Conservation (phyloP, 108 stramenopile species). For the Parietichytrium sp. region DNA sequence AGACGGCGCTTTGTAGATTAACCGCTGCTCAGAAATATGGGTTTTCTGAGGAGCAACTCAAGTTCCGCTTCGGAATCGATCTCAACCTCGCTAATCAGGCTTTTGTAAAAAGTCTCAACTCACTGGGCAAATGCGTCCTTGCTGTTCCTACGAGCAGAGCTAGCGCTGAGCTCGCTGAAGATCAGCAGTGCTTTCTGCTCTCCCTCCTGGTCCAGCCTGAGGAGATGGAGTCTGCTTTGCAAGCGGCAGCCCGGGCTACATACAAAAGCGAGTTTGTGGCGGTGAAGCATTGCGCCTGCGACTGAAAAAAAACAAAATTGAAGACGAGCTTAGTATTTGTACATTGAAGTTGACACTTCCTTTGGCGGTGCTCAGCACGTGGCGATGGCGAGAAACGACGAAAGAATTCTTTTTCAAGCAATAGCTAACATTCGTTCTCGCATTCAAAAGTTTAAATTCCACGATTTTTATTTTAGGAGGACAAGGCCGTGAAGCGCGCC, state of each 20-base stretch:
- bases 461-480: too few relatives aligned
- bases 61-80: neutral
- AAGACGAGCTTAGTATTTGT: too few relatives aligned
- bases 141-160: neutral
- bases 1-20: neutral
- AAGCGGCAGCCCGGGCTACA: neutral
- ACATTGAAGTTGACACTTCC: too few relatives aligned
- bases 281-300: conserved; percentile 20
- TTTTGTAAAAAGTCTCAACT: conserved; percentile 10
- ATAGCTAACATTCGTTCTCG: too few relatives aligned
- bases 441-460: too few relatives aligned
- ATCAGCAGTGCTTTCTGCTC: too few relatives aligned
- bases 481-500: too few relatives aligned
- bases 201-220: neutral
- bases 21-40: neutral
- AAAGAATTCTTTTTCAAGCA: too few relatives aligned
- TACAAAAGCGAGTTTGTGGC: neutral
- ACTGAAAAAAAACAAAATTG: too few relatives aligned
- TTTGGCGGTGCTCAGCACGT: too few relatives aligned
- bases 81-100: neutral
- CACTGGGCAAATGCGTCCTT: neutral
- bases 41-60: neutral
- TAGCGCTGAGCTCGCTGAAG: neutral
- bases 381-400: too few relatives aligned
- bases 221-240: neutral